Conservation (phyloP, 129 eudicot genomes). For the sunflower (Helianthus annuus) region HanXRQr2.0-SUNRISE NC_035446.2:85893467-85893966, state of each 20-base stretch:
- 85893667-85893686: slow-evolving; percentile 23
- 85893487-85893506: slow-evolving; percentile 44
- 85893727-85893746: slow-evolving; percentile 13
- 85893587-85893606: slow-evolving; percentile 29
- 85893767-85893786: slow-evolving; percentile 22
- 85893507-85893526: slow-evolving; percentile 1
- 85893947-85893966: slow-evolving; percentile 47
- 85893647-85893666: slow-evolving; percentile 25
- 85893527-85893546: slow-evolving; percentile 1
- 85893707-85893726: not conserved
- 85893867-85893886: slow-evolving; percentile 41
- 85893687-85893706: slow-evolving; percentile 23
- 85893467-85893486: slow-evolving; percentile 48
- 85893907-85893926: slow-evolving; percentile 30
- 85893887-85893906: slow-evolving; percentile 64
- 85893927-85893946: slow-evolving; percentile 39
- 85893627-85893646: slow-evolving; percentile 4
- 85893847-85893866: slow-evolving; percentile 34
- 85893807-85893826: slow-evolving; percentile 7
- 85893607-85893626: slow-evolving; percentile 13
- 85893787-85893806: slow-evolving; percentile 42
- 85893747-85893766: slow-evolving; percentile 33
- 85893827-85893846: slow-evolving; percentile 6
- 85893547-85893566: not conserved
- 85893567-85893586: slow-evolving; percentile 1